phyloP scores from a whole-genome alignment of 257 asterid species.

The Solanum appendiculatum region DNA sequence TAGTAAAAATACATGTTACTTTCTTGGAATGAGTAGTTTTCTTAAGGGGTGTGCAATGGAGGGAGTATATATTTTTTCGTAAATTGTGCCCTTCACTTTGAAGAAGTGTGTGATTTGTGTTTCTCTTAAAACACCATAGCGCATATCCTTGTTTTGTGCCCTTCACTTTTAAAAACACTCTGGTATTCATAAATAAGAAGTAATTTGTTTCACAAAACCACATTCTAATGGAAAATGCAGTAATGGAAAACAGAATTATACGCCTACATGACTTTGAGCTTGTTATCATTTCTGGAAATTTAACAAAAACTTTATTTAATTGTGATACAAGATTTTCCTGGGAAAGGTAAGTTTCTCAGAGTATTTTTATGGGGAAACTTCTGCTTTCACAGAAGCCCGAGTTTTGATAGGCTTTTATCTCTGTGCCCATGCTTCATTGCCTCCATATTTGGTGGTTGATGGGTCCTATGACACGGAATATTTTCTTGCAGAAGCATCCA shows the following conservation, averaged over 20 bases:
- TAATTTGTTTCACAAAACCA: neutral
- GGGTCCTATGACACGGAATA: neutral
- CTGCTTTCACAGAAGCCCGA: neutral
- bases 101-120: neutral
- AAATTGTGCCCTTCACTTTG: neutral
- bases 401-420: neutral
- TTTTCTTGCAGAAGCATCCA: slow-evolving; percentile 31
- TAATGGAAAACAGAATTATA: neutral
- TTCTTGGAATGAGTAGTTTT: no score
- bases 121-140: neutral
- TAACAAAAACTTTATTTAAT: neutral
- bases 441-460: neutral
- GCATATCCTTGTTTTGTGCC: neutral
- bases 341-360: neutral
- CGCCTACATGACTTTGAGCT: neutral
- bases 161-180: neutral
- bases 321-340: neutral
- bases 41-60: no score
- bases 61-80: neutral
- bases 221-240: neutral
- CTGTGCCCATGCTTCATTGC: neutral
- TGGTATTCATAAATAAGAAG: neutral
- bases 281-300: neutral
- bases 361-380: neutral
- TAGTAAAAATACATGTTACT: no score